A percentile compares a stretch with the other conserved stretches of the same genome.
These are phyloP conservation scores for Aspergillus leporis DNA, from an alignment of 495 filamentous ascomycete genomes.

Conservation along the genomic window DNA sequence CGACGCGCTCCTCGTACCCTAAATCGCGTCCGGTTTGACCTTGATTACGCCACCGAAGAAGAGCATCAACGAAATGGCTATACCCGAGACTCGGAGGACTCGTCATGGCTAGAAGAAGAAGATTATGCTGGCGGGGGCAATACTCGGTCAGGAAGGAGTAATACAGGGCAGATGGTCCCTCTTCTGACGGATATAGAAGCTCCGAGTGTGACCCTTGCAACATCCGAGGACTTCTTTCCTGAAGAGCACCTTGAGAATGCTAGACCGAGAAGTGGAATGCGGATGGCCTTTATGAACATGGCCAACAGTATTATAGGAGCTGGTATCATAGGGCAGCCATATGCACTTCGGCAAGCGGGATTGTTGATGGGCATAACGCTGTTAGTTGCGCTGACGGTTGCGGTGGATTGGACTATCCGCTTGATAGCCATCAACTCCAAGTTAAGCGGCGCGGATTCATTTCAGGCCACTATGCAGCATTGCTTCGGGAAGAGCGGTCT, in stretches of 20 bases:
- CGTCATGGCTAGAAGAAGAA: constrained; percentile 56
- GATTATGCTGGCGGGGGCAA: constrained; percentile 46
- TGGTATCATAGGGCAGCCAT: constrained; percentile 96
- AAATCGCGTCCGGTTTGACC: constrained; percentile 86
- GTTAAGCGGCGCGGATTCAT: constrained; percentile 84
- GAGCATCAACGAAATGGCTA: constrained; percentile 39
- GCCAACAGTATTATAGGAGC: constrained; percentile 97
- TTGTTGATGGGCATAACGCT: constrained; percentile 77
- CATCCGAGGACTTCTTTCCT: constrained; percentile 56
- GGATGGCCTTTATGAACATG: constrained; percentile 95
- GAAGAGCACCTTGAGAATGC: constrained; percentile 61
- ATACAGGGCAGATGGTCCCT: constrained; percentile 59
- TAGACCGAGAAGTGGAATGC: constrained; percentile 65
- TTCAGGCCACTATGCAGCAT: constrained; percentile 91
- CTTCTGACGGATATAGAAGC: constrained; percentile 85
- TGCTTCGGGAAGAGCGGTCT: constrained; percentile 89
- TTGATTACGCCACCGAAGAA: constrained; percentile 46
- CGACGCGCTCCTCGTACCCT: constrained; percentile 72
- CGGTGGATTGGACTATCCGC: constrained; percentile 94
- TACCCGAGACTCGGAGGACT: constrained; percentile 43
- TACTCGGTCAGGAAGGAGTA: constrained; percentile 21
- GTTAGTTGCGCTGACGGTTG: constrained; percentile 74
- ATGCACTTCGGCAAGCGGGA: constrained; percentile 89
- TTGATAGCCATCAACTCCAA: constrained; percentile 96
- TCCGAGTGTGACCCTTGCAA: constrained; percentile 81